phyloP scores from a whole-genome alignment of 192 early-diverging fungal species.

The Coemansia sp. region DNA sequence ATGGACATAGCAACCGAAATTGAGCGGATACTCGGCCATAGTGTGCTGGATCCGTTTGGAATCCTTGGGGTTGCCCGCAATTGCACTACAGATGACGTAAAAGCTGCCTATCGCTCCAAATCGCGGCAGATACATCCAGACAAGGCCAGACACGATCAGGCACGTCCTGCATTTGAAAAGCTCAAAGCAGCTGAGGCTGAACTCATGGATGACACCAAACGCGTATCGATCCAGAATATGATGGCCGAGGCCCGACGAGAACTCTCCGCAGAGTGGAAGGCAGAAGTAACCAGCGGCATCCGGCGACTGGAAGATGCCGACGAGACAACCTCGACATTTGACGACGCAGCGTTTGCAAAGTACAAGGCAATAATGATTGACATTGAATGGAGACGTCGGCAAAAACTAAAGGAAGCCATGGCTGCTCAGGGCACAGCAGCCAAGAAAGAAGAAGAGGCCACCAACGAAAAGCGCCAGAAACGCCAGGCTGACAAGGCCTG shows the following conservation, averaged over 20 bases:
- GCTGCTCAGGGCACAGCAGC: conserved; percentile 28
- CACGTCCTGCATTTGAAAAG: conserved; percentile 46
- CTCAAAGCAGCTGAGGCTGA: conserved; percentile 41
- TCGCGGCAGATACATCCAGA: conserved; percentile 51
- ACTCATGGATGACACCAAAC: conserved; percentile 45
- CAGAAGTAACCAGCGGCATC: not conserved
- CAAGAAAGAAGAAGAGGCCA: conserved; percentile 27
- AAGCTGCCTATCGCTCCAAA: conserved; percentile 37
- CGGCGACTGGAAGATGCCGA: not conserved
- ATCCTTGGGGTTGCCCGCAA: conserved; percentile 28
- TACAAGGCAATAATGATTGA: conserved; percentile 41
- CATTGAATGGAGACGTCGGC: conserved; percentile 46
- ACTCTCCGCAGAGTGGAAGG: conserved; percentile 25
- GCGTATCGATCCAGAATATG: conserved; percentile 26
- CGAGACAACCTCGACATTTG: conserved; percentile 11
- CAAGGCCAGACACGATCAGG: conserved; percentile 34
- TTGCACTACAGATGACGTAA: conserved; percentile 30
- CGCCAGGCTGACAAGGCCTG: conserved; percentile 38
- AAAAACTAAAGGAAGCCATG: conserved; percentile 42
- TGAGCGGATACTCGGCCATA: conserved; percentile 30
- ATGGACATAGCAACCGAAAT: conserved; percentile 30
- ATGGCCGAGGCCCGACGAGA: conserved; percentile 41
- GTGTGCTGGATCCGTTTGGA: conserved; percentile 42
- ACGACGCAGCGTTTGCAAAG: conserved; percentile 24
- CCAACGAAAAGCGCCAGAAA: conserved; percentile 17